Percentiles rank a stretch among this genome's conserved stretches.
phyloP scores from a whole-genome alignment of 1,284 basidiomycete genomes.

The Fistulinella staudtii region DNA sequence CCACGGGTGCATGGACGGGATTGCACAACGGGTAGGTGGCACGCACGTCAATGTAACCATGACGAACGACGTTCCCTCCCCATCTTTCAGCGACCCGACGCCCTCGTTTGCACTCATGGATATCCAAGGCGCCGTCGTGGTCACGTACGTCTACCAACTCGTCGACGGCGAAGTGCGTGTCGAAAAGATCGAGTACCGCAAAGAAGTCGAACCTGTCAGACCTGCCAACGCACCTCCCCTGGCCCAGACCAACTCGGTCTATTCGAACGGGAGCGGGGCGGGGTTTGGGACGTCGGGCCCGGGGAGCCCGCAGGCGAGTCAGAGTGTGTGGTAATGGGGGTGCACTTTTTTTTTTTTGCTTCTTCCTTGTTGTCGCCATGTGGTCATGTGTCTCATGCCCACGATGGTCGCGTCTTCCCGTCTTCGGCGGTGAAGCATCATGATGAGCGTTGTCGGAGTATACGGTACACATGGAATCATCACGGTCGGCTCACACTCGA shows the following conservation, averaged over 20 bases:
- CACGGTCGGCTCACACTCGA: no score
- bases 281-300: constrained; percentile 23
- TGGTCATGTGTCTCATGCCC: background rate
- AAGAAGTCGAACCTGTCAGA: constrained; percentile 52
- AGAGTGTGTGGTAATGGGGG: constrained; percentile 25
- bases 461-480: no score
- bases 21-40: constrained; percentile 57
- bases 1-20: constrained; percentile 92
- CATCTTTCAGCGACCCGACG: constrained; percentile 62
- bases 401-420: background rate
- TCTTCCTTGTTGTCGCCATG: no score
- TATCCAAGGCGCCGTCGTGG: constrained; percentile 90
- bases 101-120: constrained; percentile 93
- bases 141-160: constrained; percentile 94
- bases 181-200: constrained; percentile 81
- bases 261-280: constrained; percentile 12
- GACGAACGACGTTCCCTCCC: background rate
- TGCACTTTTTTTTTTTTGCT: no score
- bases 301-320: constrained; percentile 23
- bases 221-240: constrained; percentile 18
- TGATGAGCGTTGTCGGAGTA: no score
- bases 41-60: no score
- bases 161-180: constrained; percentile 90
- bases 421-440: background rate
- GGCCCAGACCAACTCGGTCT: constrained; percentile 24